Evolutionary conservation across 1,284 basidiomycete genomes (phyloP).

Genomic region (Cryptococcus hybrid): DNA sequence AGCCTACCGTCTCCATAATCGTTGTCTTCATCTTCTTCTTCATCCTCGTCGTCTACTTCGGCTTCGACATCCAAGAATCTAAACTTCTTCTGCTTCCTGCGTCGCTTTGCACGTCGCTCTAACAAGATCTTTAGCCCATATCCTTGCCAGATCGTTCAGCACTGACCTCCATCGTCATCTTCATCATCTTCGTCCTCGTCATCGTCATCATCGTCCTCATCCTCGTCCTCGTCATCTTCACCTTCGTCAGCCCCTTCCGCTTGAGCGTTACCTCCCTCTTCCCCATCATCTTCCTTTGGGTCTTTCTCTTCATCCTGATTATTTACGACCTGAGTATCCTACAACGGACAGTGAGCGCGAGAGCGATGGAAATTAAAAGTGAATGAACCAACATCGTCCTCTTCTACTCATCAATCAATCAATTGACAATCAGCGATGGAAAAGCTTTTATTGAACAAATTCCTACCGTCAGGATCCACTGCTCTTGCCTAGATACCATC

Average conservation of each 20-base stretch:
- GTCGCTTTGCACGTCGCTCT: slow-evolving; percentile 14
- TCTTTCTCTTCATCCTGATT: slow-evolving; percentile 20
- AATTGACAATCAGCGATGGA: not conserved
- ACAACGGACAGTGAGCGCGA: not conserved
- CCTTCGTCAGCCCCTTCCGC: slow-evolving; percentile 79
- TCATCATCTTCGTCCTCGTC: slow-evolving; percentile 27
- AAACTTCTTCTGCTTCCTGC: slow-evolving; percentile 53
- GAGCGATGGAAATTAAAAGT: too few relatives aligned
- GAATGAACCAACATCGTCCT: slow-evolving; percentile 15
- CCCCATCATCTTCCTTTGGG: slow-evolving; percentile 76
- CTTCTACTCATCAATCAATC: slow-evolving; percentile 16
- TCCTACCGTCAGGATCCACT: slow-evolving; percentile 35
- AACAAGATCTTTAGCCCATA: not conserved
- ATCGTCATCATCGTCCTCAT: slow-evolving; percentile 33
- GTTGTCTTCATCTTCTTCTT: slow-evolving; percentile 90
- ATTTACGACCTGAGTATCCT: slow-evolving; percentile 18
- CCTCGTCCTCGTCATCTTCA: slow-evolving; percentile 20
- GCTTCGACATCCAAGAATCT: slow-evolving; percentile 95
- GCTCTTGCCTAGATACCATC: slow-evolving; percentile 28
- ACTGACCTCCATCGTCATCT: slow-evolving; percentile 17
- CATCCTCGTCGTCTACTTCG: slow-evolving; percentile 90
- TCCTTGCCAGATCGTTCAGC: not conserved
- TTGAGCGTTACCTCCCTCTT: slow-evolving; percentile 86
- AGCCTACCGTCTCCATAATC: slow-evolving; percentile 64
- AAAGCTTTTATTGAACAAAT: not conserved